A percentile compares a stretch with the other conserved stretches of the same genome.
Evolutionary conservation across 139 green algal species (phyloP).

Genomic region (Raphidocelis subcapitata): DNA sequence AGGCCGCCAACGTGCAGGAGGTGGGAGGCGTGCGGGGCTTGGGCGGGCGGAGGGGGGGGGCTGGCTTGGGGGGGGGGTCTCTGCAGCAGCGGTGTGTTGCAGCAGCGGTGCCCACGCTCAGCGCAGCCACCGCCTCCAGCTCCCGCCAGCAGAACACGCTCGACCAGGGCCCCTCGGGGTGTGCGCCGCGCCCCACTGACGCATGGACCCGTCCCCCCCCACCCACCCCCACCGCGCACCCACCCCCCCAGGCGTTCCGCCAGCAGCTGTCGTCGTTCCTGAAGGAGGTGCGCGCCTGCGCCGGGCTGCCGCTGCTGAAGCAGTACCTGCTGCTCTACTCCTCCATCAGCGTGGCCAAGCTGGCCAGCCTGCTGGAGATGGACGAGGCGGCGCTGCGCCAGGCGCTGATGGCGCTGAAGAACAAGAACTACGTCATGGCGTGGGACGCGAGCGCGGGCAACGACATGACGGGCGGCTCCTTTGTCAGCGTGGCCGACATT

Average conservation of each 20-base stretch:
- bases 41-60: too few species aligned
- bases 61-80: not conserved
- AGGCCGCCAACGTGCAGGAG: slow-evolving; percentile 77
- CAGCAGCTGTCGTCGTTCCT: slow-evolving; percentile 91
- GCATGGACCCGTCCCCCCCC: too few species aligned
- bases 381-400: slow-evolving; percentile 62
- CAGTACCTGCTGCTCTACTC: slow-evolving; percentile 93
- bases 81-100: not conserved
- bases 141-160: too few species aligned
- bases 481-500: slow-evolving; percentile 52
- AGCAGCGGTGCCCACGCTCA: too few species aligned
- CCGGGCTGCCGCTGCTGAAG: slow-evolving; percentile 60
- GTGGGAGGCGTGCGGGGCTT: slow-evolving; percentile 6
- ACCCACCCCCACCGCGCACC: too few species aligned
- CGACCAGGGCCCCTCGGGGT: too few species aligned
- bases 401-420: slow-evolving; percentile 74
- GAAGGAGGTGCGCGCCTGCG: slow-evolving; percentile 33
- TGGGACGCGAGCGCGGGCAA: slow-evolving; percentile 34
- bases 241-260: slow-evolving; percentile 72
- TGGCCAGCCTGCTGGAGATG: slow-evolving; percentile 87
- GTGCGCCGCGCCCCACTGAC: too few species aligned
- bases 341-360: slow-evolving; percentile 83
- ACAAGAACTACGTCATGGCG: slow-evolving; percentile 39
- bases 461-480: slow-evolving; percentile 39
- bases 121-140: too few species aligned